Base-by-base conservation (phyloP, 2,329 filamentous ascomycete genomes). In the Microdochium bolleyi region DNA sequence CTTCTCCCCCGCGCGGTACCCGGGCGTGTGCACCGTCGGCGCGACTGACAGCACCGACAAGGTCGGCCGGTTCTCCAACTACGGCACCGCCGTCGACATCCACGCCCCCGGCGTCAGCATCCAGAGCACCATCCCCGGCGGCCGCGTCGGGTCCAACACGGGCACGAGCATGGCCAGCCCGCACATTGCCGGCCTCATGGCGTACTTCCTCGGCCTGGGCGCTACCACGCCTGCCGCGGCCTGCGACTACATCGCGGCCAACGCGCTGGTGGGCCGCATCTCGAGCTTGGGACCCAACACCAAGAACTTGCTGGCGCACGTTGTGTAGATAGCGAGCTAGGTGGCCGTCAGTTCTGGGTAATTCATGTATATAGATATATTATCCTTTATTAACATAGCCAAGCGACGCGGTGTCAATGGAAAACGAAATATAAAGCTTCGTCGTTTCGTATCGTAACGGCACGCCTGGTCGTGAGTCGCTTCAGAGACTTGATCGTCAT, bases 161-260 rank as follows among this genome's bases (percentile, higher is more conserved):
- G 76, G 76, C 3, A 79, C 76, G 3, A 73, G 68, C 13, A 78
- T 79, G 75, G 74, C 76, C 10, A 70, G 71, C 52, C 76, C 76
- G 19, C 75, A 78, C 63, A 75, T 80, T 55, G 73, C 76, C 10
- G 80, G 80, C 53, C 68, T 81, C n/a, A 30, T 25, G 25, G 48
- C 48, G 8, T 49, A 49, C 48, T 30, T 4, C 24, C 48, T 49
- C 24, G 49, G 48, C 14, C 48, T 49, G 3, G 24, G 14, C 24
- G 16, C 16, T 19, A 46, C 41, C 7, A 46, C 41, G 16, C n/a
- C 41, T 5, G 16, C 41, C 19, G 16, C n/a, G 5, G 41, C 41
- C 16, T 46, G 41, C 19, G 21, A 46, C 41, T 46, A 46, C 41
- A 24, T 46, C 19, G 41, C 22, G 3, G 9, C n/a, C 14, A 24